Percentiles rank a stretch among this genome's conserved stretches.
These are phyloP conservation scores for Phytopythium delawarense DNA, from an alignment of 352 stramenopile genomes.

Conservation along the genomic window DNA sequence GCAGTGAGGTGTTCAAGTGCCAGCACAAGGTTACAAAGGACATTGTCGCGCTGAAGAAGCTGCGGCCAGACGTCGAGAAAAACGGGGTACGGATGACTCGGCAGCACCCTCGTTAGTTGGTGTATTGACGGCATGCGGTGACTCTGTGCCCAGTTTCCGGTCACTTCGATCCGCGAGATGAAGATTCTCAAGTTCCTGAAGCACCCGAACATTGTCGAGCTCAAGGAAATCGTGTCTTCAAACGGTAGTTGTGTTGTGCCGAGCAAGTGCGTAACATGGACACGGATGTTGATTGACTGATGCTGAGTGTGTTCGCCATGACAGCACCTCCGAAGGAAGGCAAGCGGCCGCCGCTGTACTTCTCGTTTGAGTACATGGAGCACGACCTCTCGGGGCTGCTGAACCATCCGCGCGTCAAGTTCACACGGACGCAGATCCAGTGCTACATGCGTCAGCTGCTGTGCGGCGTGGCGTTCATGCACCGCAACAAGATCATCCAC, in stretches of 20 bases:
- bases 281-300: not conserved
- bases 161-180: constrained; percentile 96
- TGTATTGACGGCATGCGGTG: not conserved
- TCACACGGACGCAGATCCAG: constrained; percentile 82
- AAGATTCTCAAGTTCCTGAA: constrained; percentile 96
- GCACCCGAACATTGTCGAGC: constrained; percentile 93
- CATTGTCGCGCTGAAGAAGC: constrained; percentile 84
- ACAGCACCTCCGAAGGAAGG: constrained; percentile 74
- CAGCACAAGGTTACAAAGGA: constrained; percentile 86
- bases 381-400: constrained; percentile 79
- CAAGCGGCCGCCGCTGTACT: constrained; percentile 81
- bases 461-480: constrained; percentile 82
- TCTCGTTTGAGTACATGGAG: constrained; percentile 87
- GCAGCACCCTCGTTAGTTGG: not conserved
- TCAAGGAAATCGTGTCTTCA: constrained; percentile 94
- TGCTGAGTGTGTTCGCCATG: constrained; percentile 5
- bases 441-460: constrained; percentile 87
- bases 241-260: constrained; percentile 29
- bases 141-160: constrained; percentile 69
- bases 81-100: constrained; percentile 52
- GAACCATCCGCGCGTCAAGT: constrained; percentile 81
- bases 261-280: not conserved
- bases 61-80: constrained; percentile 81
- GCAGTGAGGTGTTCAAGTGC: constrained; percentile 85
- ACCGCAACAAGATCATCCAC: constrained; percentile 86